Conservation (phyloP, 208 protist species). For the Leishmania arabica region DNA sequence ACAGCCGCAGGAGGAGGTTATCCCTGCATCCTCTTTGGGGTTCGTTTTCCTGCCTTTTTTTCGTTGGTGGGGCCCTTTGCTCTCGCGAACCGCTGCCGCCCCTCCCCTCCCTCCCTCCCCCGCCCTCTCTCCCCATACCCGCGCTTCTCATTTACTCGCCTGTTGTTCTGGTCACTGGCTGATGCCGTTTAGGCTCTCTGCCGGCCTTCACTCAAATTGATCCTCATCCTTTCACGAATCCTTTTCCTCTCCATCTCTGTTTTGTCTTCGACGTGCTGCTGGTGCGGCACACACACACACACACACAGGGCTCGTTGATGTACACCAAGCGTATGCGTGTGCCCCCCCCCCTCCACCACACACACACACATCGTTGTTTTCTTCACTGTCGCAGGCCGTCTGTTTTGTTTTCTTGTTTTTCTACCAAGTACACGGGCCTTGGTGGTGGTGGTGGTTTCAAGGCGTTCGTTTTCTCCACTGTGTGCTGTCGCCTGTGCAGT, state of each 20-base stretch:
- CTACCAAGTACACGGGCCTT: not conserved
- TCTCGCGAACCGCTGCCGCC: too few species aligned
- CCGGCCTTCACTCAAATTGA: not conserved
- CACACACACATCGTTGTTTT: not conserved
- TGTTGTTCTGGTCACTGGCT: too few species aligned
- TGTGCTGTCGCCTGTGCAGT: not conserved
- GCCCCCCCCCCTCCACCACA: too few species aligned
- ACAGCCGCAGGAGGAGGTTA: too few species aligned
- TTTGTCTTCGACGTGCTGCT: not conserved
- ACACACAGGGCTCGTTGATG: not conserved
- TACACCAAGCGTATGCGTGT: not conserved
- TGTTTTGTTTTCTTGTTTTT: not conserved
- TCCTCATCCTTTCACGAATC: too few species aligned
- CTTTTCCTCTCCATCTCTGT: not conserved
- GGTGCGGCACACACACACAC: not conserved
- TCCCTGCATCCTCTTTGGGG: too few species aligned
- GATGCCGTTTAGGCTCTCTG: not conserved
- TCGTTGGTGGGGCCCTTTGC: not conserved
- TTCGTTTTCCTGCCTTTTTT: not conserved
- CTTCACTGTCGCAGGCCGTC: not conserved
- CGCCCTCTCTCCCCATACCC: too few species aligned
- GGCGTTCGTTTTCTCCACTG: not conserved
- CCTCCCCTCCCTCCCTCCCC: too few species aligned
- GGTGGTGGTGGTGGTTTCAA: not conserved
- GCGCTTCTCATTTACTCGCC: too few species aligned